These are phyloP conservation scores for Discostella stelligeroides DNA, from an alignment of 108 stramenopile species.

Conservation along the genomic window DNA sequence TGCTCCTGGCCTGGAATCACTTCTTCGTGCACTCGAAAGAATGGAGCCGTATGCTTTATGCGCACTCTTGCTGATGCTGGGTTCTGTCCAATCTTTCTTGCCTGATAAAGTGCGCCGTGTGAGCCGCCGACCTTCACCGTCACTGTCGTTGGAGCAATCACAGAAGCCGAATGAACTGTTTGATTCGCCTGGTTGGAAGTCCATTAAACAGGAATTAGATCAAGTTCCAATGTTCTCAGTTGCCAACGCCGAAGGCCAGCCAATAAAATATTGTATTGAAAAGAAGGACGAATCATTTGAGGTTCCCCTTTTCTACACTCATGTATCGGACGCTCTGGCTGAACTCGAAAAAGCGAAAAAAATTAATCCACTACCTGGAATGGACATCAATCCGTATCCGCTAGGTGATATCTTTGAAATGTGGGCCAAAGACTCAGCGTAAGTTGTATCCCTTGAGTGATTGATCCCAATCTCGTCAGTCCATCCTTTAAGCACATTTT, in stretches of 20 bases:
- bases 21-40: background rate
- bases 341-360: constrained; percentile 55
- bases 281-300: constrained; percentile 22
- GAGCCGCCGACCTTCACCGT: constrained; percentile 1
- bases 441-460: background rate
- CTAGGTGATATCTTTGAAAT: constrained; percentile 53
- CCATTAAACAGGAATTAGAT: constrained; percentile 55
- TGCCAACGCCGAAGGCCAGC: constrained; percentile 62
- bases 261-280: constrained; percentile 54
- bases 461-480: too few species aligned
- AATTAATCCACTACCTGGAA: constrained; percentile 21
- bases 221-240: constrained; percentile 57
- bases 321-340: constrained; percentile 58
- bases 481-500: too few species aligned
- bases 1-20: background rate
- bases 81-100: background rate
- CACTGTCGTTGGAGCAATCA: constrained; percentile 1
- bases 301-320: constrained; percentile 63
- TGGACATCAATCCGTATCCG: constrained; percentile 51
- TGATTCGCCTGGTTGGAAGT: constrained; percentile 56
- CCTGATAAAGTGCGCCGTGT: background rate
- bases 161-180: constrained; percentile 46
- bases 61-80: background rate
- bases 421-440: constrained; percentile 57
- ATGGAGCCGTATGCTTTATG: background rate